Base-by-base conservation (phyloP, 768 basidiomycete genomes). In the Amanita jacksonii region DNA sequence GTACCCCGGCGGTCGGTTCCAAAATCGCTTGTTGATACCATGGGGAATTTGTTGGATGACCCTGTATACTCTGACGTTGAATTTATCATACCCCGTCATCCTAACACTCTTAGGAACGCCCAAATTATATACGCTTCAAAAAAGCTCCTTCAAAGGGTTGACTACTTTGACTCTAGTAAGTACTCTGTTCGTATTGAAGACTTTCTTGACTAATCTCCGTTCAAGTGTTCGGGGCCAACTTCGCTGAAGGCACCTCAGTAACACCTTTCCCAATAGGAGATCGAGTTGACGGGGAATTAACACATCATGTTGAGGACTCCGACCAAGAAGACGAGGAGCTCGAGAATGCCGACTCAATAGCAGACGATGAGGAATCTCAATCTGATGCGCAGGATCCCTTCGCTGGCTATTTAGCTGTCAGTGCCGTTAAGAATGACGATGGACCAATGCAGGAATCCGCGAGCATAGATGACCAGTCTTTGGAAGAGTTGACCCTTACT, bases 31-130 rank as follows among this genome's bases (percentile, higher is more conserved):
- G 56, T 91, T 31, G 75, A 80, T 51, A 77, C 79, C 10, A 68
- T 90, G n/a, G 89, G 88, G 4, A 62, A 69, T 24, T 62, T 91
- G 19, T 65, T 91, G 8, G 81, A 91, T 52, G 84, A 91, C 53
- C 83, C 83, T n/a, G 56, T 73, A 9, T 91, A 90, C 52, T 88
- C 88, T 5, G 88, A 92, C 53, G 76, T 91, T 13, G 79, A 83
- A 57, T 91, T 92, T 51, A 64, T 89, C 15, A 63, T 91, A 23
- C 83, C 84, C 0, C 54, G 58, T 38, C 59, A 62, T 35, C 54
- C 57, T 2, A 62, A 65, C 33, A 63, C 63, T 24, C 55, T 68
- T 25, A 58, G 59, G 18, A 58, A 66, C 20, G 62, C 63, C 12
- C 59, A 61, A 18, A 67, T 62, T 32, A 84, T 92, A 50, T 84